phyloP scores from a whole-genome alignment of 129 eudicot genomes.

The Chrysanthemum makinoi region DNA sequence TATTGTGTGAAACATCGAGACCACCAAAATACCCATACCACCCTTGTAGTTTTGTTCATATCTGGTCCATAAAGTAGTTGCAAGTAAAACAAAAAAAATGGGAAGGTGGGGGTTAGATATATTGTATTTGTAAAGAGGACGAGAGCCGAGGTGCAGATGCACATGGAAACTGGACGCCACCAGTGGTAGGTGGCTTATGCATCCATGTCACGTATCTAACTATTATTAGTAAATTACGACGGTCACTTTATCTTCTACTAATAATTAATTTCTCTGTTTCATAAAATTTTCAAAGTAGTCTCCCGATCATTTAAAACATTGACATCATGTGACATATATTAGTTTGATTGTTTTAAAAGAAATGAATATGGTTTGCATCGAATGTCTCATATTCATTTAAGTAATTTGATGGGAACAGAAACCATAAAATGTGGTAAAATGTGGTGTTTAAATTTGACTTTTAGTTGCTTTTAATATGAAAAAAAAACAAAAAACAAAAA shows the following conservation, averaged over 20 bases:
- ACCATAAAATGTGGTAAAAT: not conserved
- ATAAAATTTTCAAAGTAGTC: not conserved
- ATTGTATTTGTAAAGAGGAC: constrained; percentile 14
- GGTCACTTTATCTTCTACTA: not conserved
- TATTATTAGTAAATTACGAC: constrained; percentile 15
- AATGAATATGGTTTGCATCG: no score
- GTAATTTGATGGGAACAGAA: no score
- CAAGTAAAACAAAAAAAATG: not conserved
- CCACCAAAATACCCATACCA: not conserved
- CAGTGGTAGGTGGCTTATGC: constrained; percentile 30
- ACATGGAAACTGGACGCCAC: constrained; percentile 32
- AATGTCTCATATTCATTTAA: no score
- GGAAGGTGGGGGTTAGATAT: constrained; percentile 20
- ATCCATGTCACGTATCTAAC: constrained; percentile 12
- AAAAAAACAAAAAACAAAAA: no score
- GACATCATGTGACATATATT: not conserved
- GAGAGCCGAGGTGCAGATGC: constrained; percentile 34
- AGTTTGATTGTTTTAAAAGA: no score
- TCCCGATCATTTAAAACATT: not conserved
- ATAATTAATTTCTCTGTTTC: not conserved
- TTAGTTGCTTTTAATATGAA: no score
- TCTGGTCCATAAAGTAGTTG: constrained; percentile 6
- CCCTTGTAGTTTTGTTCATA: constrained; percentile 7
- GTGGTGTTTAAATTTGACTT: no score
- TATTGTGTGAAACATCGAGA: not conserved